A percentile compares a stretch with the other conserved stretches of the same genome.
phyloP scores from a whole-genome alignment of 179 eudicot species.

The Silene noctiflora region DNA sequence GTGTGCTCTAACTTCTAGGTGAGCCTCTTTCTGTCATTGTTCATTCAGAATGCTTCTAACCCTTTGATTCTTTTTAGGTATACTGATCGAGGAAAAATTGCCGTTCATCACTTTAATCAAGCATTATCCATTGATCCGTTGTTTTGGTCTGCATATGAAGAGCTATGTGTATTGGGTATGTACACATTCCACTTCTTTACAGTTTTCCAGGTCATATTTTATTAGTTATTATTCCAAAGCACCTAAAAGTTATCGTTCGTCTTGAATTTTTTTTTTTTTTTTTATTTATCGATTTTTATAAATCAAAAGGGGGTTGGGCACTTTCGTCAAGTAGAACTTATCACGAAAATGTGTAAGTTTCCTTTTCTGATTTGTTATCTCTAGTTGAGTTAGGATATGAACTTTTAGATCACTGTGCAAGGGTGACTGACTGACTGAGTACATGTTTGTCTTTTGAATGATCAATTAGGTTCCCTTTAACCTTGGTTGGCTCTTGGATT shows the following conservation, averaged over 20 bases:
- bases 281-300: not conserved
- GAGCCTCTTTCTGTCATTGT: not conserved
- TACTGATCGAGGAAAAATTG: slow-evolving; percentile 77
- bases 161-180: slow-evolving; percentile 83
- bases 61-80: slow-evolving; percentile 52
- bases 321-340: not conserved
- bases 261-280: not conserved
- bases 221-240: not conserved
- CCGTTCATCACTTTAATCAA: slow-evolving; percentile 84
- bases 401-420: slow-evolving; percentile 4
- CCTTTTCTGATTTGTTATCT: slow-evolving; percentile 1
- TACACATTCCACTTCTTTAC: not conserved
- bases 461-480: not conserved
- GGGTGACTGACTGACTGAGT: not conserved
- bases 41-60: not conserved
- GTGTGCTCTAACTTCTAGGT: not conserved
- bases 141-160: slow-evolving; percentile 96
- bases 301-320: not conserved
- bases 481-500: not conserved
- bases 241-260: not conserved
- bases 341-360: not conserved
- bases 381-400: not conserved
- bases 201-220: not conserved
- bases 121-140: slow-evolving; percentile 89
- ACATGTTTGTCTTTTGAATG: slow-evolving; percentile 1